These are phyloP conservation scores for Leccinum solheimii DNA, from an alignment of 1,284 basidiomycete species.

Conservation along the genomic window DNA sequence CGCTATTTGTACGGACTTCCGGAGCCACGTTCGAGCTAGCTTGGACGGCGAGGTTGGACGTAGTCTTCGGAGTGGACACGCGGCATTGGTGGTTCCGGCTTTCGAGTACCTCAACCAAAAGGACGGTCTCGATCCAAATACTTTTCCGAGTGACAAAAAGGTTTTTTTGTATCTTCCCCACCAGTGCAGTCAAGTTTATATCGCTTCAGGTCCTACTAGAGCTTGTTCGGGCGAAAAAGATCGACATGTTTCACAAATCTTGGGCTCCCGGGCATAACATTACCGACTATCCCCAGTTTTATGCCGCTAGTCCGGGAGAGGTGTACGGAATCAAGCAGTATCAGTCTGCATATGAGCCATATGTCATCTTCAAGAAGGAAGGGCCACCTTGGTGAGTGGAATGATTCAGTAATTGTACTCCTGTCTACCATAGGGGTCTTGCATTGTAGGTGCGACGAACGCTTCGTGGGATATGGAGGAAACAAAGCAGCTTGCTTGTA, in stretches of 20 bases:
- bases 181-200: background rate
- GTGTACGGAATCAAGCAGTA: constrained; percentile 74
- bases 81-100: constrained; percentile 75
- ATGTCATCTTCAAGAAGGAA: constrained; percentile 76
- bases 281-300: constrained; percentile 74
- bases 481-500: constrained; percentile 70
- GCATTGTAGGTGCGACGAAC: constrained; percentile 71
- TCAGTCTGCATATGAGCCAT: constrained; percentile 82
- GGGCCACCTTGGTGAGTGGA: constrained; percentile 65
- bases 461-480: constrained; percentile 84
- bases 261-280: constrained; percentile 81
- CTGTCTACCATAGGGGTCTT: background rate
- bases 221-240: constrained; percentile 51
- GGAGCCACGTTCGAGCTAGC: constrained; percentile 45
- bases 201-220: constrained; percentile 50
- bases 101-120: constrained; percentile 70
- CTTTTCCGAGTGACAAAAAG: constrained; percentile 67
- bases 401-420: background rate
- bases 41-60: constrained; percentile 31
- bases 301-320: constrained; percentile 59
- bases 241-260: constrained; percentile 73
- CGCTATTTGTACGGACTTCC: constrained; percentile 77
- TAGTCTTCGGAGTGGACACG: constrained; percentile 50
- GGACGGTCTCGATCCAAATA: constrained; percentile 56
- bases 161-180: constrained; percentile 33